Percentiles rank a stretch among this genome's conserved stretches.
Evolutionary conservation across 2,329 filamentous ascomycete genomes (phyloP).

Genomic region (Orbilia brochopaga): DNA sequence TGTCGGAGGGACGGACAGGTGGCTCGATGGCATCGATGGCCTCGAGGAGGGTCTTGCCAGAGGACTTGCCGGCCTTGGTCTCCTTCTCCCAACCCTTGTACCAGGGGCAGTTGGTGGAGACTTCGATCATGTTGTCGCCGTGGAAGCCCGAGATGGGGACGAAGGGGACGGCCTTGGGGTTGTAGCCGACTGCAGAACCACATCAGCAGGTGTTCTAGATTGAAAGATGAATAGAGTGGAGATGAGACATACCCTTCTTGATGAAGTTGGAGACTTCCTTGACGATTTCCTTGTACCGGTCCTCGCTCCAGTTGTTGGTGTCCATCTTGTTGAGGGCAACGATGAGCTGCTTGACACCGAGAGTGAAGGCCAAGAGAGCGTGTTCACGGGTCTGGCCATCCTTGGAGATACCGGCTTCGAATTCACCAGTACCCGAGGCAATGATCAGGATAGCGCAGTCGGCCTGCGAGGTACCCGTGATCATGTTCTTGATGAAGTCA

Average conservation of each 20-base stretch:
- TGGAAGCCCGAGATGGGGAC: constrained; percentile 99
- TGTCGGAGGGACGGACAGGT: constrained; percentile 92
- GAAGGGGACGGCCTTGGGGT: constrained; percentile 98
- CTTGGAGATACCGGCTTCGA: constrained; percentile 99
- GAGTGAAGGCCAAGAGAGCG: constrained; percentile 99
- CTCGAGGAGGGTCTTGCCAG: constrained; percentile 98
- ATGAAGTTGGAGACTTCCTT: constrained; percentile 99
- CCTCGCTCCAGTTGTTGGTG: constrained; percentile 97
- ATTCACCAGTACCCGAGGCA: constrained; percentile 99
- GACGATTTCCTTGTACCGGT: constrained; percentile 97
- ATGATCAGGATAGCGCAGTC: constrained; percentile 99
- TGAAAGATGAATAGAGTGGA: background rate
- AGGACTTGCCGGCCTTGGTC: constrained; percentile 82
- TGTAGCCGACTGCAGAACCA: constrained; percentile 77
- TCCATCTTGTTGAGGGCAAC: constrained; percentile 99
- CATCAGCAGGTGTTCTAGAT: background rate
- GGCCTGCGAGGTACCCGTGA: constrained; percentile 99
- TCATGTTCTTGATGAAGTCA: constrained; percentile 99
- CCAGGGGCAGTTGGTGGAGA: constrained; percentile 94
- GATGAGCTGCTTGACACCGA: constrained; percentile 99
- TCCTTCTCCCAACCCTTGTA: constrained; percentile 99
- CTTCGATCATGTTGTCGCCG: constrained; percentile 98
- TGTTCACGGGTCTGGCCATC: constrained; percentile 99
- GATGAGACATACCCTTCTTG: constrained; percentile 75
- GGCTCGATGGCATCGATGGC: constrained; percentile 96